phyloP scores from a whole-genome alignment of 2,329 filamentous ascomycete species.

The Ciborinia camelliae region DNA sequence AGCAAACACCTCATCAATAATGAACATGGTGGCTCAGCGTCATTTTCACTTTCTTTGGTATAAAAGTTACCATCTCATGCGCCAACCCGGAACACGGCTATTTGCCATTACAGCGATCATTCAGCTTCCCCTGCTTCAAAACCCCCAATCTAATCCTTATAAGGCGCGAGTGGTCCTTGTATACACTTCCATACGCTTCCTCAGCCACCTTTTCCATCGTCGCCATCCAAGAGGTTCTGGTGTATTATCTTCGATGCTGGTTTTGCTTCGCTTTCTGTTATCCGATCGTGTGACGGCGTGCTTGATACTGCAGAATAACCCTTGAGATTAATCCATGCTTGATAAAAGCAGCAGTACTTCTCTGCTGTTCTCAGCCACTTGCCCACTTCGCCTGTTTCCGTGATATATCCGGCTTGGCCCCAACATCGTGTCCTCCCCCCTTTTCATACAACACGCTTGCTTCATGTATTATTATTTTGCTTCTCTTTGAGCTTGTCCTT shows the following conservation, averaged over 20 bases:
- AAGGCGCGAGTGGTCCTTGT: constrained; percentile 7
- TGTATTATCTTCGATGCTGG: neutral
- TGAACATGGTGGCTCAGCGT: constrained; percentile 15
- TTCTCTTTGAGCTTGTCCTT: neutral
- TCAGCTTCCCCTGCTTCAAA: constrained; percentile 1
- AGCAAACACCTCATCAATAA: constrained; percentile 4
- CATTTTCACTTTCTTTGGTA: neutral
- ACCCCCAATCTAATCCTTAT: constrained; percentile 11
- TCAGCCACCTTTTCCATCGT: constrained; percentile 6
- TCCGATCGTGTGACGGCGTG: neutral
- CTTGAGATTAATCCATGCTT: neutral
- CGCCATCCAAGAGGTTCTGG: neutral
- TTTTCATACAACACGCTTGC: neutral
- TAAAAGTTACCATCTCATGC: neutral
- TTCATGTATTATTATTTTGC: neutral
- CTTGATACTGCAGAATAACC: neutral
- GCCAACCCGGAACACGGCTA: constrained; percentile 16
- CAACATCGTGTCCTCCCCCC: neutral
- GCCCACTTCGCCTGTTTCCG: neutral
- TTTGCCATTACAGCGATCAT: neutral
- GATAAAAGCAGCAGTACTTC: neutral
- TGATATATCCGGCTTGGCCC: constrained; percentile 10
- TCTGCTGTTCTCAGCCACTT: constrained; percentile 1
- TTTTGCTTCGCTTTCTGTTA: neutral
- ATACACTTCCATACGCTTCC: neutral